Conservation (phyloP, 495 filamentous ascomycete genomes). For the Aspergillus asperescens region DNA sequence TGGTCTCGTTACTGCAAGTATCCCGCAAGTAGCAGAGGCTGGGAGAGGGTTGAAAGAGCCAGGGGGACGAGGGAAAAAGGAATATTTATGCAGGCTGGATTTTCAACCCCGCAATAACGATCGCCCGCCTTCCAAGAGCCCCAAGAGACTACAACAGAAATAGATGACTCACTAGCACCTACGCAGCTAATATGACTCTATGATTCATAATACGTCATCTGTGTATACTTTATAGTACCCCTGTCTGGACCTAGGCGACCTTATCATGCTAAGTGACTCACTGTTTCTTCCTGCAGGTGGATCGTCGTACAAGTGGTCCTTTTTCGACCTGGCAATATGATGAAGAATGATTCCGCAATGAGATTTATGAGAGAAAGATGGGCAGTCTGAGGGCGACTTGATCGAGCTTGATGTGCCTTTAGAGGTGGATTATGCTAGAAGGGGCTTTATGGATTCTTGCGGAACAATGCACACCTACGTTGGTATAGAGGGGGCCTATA, state of each 20-base stretch:
- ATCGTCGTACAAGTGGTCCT: neutral
- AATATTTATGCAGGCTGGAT: constrained; percentile 8
- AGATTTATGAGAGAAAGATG: neutral
- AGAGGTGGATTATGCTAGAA: too few relatives aligned
- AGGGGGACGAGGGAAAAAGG: neutral
- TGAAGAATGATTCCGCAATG: neutral
- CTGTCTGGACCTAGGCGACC: too few relatives aligned
- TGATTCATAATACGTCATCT: neutral
- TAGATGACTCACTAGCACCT: too few relatives aligned
- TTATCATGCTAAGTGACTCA: neutral
- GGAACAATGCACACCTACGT: too few relatives aligned
- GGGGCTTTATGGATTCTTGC: too few relatives aligned
- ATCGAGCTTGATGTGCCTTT: too few relatives aligned
- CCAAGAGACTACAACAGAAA: neutral
- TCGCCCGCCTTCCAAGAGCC: constrained; percentile 13
- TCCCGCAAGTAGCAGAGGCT: neutral
- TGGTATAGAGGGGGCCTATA: too few relatives aligned
- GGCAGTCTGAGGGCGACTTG: too few relatives aligned
- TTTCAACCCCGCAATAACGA: constrained; percentile 24
- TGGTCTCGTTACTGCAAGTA: neutral
- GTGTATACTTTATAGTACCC: neutral
- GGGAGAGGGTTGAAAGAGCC: neutral
- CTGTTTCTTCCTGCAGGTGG: neutral
- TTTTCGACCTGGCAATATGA: too few relatives aligned
- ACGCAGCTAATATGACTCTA: neutral